A percentile compares a stretch with the other conserved stretches of the same genome.
These are phyloP conservation scores for Erysimum pusillum DNA, from an alignment of 441 rosid genomes.

Conservation along the genomic window DNA sequence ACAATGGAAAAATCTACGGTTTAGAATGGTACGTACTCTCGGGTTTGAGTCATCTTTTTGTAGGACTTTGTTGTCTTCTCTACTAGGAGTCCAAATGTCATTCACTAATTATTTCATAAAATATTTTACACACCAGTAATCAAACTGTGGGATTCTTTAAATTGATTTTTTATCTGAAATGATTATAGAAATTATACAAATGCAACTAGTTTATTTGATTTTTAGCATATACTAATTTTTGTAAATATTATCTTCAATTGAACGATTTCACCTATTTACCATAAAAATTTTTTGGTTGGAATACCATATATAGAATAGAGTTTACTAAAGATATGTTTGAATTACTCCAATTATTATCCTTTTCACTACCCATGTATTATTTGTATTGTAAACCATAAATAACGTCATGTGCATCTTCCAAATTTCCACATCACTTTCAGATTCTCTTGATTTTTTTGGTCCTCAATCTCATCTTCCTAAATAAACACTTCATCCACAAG, in stretches of 20 bases:
- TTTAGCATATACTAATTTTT: too few species aligned
- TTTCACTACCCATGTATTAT: background rate
- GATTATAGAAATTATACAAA: too few species aligned
- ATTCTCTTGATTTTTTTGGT: slow-evolving; percentile 1
- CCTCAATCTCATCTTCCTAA: background rate
- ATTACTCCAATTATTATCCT: background rate
- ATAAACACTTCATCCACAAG: slow-evolving; percentile 9
- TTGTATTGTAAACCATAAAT: background rate
- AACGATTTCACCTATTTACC: background rate
- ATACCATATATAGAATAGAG: background rate
- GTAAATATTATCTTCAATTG: background rate
- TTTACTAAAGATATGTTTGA: background rate
- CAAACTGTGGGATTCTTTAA: background rate
- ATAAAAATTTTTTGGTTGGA: background rate
- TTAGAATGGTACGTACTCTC: slow-evolving; percentile 4
- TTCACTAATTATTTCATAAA: too few species aligned
- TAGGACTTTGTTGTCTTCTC: slow-evolving; percentile 24
- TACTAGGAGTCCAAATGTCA: background rate
- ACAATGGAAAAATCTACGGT: slow-evolving; percentile 20
- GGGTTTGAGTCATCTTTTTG: slow-evolving; percentile 4
- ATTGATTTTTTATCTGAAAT: background rate
- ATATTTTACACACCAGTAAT: background rate
- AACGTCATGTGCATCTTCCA: slow-evolving; percentile 20
- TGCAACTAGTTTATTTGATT: too few species aligned
- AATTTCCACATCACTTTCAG: slow-evolving; percentile 10